These are phyloP conservation scores for Phytophthora kernoviae DNA, from an alignment of 352 stramenopile species.

Conservation along the genomic window DNA sequence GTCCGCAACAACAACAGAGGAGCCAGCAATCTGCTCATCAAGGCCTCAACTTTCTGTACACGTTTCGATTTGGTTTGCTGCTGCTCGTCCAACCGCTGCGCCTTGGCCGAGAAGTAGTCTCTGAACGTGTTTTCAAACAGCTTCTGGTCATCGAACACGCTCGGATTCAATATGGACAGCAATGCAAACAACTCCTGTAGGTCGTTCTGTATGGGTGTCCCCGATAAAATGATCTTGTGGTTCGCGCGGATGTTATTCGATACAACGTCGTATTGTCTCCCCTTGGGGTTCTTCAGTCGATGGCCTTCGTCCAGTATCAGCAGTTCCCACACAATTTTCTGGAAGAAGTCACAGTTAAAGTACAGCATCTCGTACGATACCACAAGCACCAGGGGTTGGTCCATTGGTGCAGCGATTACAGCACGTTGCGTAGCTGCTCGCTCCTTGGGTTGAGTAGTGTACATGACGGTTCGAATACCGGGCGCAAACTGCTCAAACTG, in stretches of 20 bases:
- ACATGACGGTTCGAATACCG: constrained; percentile 55
- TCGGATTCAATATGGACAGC: constrained; percentile 82
- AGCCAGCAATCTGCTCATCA: constrained; percentile 65
- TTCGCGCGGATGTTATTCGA: constrained; percentile 37
- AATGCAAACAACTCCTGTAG: constrained; percentile 85
- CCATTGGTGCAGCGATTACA: constrained; percentile 12
- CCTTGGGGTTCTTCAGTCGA: constrained; percentile 85
- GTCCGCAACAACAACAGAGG: constrained; percentile 71
- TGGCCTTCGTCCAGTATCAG: constrained; percentile 90
- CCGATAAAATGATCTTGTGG: constrained; percentile 73
- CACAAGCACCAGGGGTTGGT: constrained; percentile 58
- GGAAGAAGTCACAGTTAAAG: constrained; percentile 61
- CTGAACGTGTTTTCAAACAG: constrained; percentile 60
- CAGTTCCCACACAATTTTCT: constrained; percentile 50
- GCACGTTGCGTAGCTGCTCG: constrained; percentile 32
- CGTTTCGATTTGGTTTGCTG: constrained; percentile 25
- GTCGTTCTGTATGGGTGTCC: constrained; percentile 90
- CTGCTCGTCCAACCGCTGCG: constrained; percentile 42
- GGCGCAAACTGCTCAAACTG: constrained; percentile 77
- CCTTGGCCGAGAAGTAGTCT: constrained; percentile 73
- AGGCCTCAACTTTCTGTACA: constrained; percentile 36
- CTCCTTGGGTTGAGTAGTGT: constrained; percentile 60
- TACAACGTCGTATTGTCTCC: constrained; percentile 58
- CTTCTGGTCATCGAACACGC: constrained; percentile 72
- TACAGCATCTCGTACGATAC: constrained; percentile 81